Base-by-base conservation (phyloP, 441 rosid genomes). In the Adansonia gregorii region DNA sequence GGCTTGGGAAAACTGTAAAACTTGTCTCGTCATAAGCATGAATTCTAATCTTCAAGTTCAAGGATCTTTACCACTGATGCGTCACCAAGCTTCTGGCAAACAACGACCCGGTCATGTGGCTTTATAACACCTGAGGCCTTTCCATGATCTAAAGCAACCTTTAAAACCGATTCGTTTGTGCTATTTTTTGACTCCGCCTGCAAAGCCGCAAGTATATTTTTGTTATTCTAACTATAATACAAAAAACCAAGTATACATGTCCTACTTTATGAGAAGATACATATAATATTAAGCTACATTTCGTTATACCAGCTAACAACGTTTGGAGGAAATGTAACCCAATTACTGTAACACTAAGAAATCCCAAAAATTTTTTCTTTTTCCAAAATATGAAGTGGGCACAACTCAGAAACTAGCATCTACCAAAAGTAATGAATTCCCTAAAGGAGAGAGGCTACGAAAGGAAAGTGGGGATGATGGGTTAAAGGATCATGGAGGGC, bases 131-230 rank as follows among this genome's bases (percentile, higher is more conserved):
- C 88, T 2, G 72, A 67, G 19, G 80, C 87, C 82, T 84, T 85
- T 45, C 90, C 90, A 17, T 85, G 81, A 78, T 87, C 87, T 60
- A 87, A 76, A 71, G 90, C 88, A 45, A 87, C 87, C 82, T 87
- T 85, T 65, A 87, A 64, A 71, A 82, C 78, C 0, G 88, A 73
- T 75, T 87, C 88, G 17, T 83, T 78, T 17, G 86, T 66, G 1
- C 67, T 78, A 43, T 52, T 80, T 35, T 73, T 81, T 0, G 82
- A 78, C 72, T 84, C 82, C 1, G 86, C 88, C 90, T 87, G 81
- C 80, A 74, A 67, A 77, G 0, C 45, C 54, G 69, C 59, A 76
- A 46, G 8, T 31, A 59, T 24, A 27, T 17, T 0, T 31, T 24
- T 11, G 41, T 61, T 61, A 9, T 24, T 22, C 5, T 24, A 22